These are phyloP conservation scores for Exophiala sp. DNA, from an alignment of 2,329 filamentous ascomycete genomes.

Conservation along the genomic window DNA sequence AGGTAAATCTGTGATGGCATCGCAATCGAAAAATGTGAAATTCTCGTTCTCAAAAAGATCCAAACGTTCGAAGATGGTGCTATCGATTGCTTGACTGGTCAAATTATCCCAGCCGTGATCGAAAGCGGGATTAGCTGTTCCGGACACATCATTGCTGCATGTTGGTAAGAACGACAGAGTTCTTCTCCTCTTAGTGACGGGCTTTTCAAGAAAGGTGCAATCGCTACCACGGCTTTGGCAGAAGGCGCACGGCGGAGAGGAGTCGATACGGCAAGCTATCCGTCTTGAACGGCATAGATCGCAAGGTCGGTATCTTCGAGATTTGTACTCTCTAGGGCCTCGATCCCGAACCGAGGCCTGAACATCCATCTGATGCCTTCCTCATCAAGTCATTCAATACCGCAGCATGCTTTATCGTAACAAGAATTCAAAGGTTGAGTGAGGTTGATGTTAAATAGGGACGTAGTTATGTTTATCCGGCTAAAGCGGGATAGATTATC, in stretches of 20 bases:
- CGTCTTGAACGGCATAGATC: conserved; percentile 11
- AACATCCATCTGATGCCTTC: background rate
- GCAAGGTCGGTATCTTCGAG: conserved; percentile 13
- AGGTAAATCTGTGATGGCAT: background rate
- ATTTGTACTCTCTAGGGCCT: conserved; percentile 20
- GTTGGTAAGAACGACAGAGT: background rate
- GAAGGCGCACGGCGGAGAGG: conserved; percentile 12
- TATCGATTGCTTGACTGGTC: conserved; percentile 4
- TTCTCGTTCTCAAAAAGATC: conserved; percentile 9
- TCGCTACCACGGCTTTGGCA: conserved; percentile 10
- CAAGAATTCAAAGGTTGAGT: too few species aligned
- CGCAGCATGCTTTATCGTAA: too few species aligned
- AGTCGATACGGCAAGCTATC: conserved; percentile 16
- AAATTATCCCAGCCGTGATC: conserved; percentile 7
- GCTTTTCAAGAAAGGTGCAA: conserved; percentile 10
- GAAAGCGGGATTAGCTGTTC: background rate
- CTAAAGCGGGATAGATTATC: too few species aligned
- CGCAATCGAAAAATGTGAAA: background rate
- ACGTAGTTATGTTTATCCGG: too few species aligned
- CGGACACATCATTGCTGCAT: background rate
- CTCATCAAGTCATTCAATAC: too few species aligned
- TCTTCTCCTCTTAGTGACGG: conserved; percentile 8
- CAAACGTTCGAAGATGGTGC: conserved; percentile 8
- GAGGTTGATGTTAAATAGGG: too few species aligned
- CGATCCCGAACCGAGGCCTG: background rate